Evolutionary conservation across 2,329 filamentous ascomycete species (phyloP).

Genomic region (Cercospora sp.): DNA sequence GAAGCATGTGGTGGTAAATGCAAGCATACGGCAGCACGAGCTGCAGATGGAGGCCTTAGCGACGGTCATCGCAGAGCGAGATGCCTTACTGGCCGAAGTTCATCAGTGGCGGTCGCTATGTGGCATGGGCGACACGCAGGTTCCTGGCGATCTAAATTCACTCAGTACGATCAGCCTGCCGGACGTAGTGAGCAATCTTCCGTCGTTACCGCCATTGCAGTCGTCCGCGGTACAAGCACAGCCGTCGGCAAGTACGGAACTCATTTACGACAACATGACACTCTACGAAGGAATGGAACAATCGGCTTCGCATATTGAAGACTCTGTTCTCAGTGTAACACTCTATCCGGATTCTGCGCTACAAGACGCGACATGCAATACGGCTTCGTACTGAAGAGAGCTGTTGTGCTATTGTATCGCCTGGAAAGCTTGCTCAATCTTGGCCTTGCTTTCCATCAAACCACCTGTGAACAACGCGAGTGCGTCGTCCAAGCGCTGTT

Average conservation of each 20-base stretch:
- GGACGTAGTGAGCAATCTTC: neutral
- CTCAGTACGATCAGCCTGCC: neutral
- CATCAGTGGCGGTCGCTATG: neutral
- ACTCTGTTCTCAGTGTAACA: neutral
- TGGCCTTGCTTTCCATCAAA: constrained; percentile 26
- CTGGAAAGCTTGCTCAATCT: constrained; percentile 24
- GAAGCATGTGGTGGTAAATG: constrained; percentile 23
- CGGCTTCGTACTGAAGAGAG: neutral
- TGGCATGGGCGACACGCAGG: neutral
- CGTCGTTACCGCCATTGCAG: neutral
- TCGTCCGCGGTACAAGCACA: neutral
- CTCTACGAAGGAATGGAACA: neutral
- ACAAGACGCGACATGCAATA: neutral
- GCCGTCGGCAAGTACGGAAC: neutral
- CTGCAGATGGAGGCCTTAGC: constrained; percentile 7
- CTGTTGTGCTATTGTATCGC: constrained; percentile 3
- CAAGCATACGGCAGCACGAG: constrained; percentile 19
- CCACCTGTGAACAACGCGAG: constrained; percentile 25
- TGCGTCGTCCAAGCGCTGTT: constrained; percentile 24
- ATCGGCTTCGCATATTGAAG: neutral
- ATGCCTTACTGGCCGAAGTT: neutral
- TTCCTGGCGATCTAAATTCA: neutral
- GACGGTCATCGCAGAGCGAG: constrained; percentile 8
- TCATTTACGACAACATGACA: neutral
- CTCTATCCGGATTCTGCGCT: neutral